Percentiles rank a stretch among this genome's conserved stretches.
phyloP scores from a whole-genome alignment of 2,329 filamentous ascomycete genomes.

The Pyrenophora tritici-repentis region DNA sequence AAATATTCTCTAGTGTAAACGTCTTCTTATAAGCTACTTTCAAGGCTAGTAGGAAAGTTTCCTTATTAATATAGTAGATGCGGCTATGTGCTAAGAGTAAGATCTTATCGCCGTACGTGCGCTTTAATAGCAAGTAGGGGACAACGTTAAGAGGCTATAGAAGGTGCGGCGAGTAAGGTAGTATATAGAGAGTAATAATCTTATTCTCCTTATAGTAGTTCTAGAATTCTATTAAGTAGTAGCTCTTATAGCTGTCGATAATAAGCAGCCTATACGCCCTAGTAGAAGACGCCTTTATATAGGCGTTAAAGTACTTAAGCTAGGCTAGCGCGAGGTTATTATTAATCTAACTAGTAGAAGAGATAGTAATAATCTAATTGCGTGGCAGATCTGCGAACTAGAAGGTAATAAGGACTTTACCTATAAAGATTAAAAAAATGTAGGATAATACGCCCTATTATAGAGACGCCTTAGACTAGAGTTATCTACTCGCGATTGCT shows the following conservation, averaged over 20 bases:
- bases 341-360: conserved; percentile 41
- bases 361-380: conserved; percentile 22
- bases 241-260: conserved; percentile 44
- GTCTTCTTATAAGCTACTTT: too few species aligned
- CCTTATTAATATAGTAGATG: too few species aligned
- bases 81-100: too few species aligned
- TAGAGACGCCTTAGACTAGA: not conserved
- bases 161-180: conserved; percentile 45
- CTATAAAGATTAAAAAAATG: not conserved
- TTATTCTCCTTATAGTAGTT: conserved; percentile 21
- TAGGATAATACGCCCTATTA: not conserved
- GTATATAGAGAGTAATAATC: conserved; percentile 31
- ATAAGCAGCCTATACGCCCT: conserved; percentile 45
- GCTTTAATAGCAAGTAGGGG: conserved; percentile 34
- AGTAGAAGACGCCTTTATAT: conserved; percentile 27
- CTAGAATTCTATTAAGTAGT: not conserved
- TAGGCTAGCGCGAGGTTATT: conserved; percentile 40
- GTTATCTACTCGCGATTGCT: not conserved
- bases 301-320: conserved; percentile 42
- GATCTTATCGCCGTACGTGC: too few species aligned
- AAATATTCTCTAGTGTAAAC: too few species aligned
- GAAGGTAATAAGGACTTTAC: conserved; percentile 9
- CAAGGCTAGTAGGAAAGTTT: too few species aligned
- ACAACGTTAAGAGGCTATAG: conserved; percentile 49
- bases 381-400: conserved; percentile 1